Base-by-base conservation (phyloP, 257 asterid genomes). In the Fraxinus excelsior region DNA sequence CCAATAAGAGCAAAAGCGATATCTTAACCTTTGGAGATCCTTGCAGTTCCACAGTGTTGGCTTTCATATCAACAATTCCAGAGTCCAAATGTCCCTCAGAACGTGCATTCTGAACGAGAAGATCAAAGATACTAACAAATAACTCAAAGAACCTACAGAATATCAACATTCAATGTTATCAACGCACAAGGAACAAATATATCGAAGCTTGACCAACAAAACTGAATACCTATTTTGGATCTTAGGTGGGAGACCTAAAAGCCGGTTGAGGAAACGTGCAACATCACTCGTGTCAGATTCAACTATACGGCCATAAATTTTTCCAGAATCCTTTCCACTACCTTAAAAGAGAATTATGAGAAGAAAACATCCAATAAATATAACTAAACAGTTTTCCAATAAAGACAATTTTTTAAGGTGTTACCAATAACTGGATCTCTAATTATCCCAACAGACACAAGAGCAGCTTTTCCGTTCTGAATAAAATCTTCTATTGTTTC, bases 261-360 rank as follows among this genome's bases (percentile, higher is more conserved):
- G 97, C 75, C 97, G 86, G 86, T 96, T 96, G 74, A 96, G 98
- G 78, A 93, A 96, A 76, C 99, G 97, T 71, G 97, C 98, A 76
- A 95, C 98, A 85, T 96, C 98, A 66, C 90, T 93, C 99, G 89
- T 93, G 84, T 96, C 97, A 67, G 98, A 91, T 81, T 96, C 99
- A 79, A 85, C 89, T 82, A 96, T 87, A 38, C 94, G 97, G 16
- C 99, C 98, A 79, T 90, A 82, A 72, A 92, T 71, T 82, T 85
- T 95, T 80, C 92, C 91, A 69, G 87, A 71, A 40, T 95, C 98
- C 84, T 90, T 93, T 67, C 90, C 98, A 76, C 79, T 90, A 78
- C 97, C 99, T 96, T 31, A 74, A 79, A 66, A 74, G 9, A 73
- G 75, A 42, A 79, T 70, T 67, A 56, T 65, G 34, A 70, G 51